These are phyloP conservation scores for Austroboletus rostrupii DNA, from an alignment of 1,284 basidiomycete genomes.

Conservation along the genomic window DNA sequence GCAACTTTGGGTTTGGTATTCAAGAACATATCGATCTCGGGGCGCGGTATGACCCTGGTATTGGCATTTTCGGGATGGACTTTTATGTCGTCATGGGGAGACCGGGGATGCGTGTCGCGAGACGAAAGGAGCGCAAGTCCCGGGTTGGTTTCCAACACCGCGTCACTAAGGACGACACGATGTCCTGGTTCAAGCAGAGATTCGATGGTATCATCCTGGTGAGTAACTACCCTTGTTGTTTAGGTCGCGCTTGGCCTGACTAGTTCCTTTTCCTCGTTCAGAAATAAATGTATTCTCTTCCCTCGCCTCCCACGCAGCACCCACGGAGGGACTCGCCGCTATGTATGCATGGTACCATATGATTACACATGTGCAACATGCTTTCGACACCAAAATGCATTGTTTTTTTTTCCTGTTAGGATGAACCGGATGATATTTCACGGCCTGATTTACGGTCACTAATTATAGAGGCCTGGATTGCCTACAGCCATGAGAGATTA, in stretches of 20 bases:
- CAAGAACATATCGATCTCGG: slow-evolving; percentile 99
- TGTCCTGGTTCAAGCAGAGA: slow-evolving; percentile 98
- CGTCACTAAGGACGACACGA: slow-evolving; percentile 90
- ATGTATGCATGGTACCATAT: slow-evolving; percentile 25
- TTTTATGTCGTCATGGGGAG: slow-evolving; percentile 98
- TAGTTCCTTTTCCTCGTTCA: slow-evolving; percentile 1
- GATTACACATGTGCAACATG: slow-evolving; percentile 26
- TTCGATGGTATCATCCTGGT: slow-evolving; percentile 96
- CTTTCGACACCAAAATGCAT: slow-evolving; percentile 22
- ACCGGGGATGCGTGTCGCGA: slow-evolving; percentile 89
- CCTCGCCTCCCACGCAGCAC: slow-evolving; percentile 1
- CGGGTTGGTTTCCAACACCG: slow-evolving; percentile 87
- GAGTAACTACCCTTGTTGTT: slow-evolving; percentile 23
- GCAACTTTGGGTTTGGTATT: slow-evolving; percentile 98
- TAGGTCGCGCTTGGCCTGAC: too few species aligned
- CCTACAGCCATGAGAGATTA: too few species aligned
- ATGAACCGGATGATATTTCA: background rate
- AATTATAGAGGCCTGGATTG: background rate
- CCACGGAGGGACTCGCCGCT: slow-evolving; percentile 1
- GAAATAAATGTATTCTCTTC: slow-evolving; percentile 24
- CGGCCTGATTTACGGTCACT: background rate
- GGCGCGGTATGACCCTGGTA: slow-evolving; percentile 94
- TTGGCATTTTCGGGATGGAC: slow-evolving; percentile 98
- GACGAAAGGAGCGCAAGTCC: slow-evolving; percentile 87
- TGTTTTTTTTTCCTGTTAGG: background rate